Percentiles rank a stretch among this genome's conserved stretches.
These are phyloP conservation scores for Cryptosporidium sp. DNA, from an alignment of 169 alveolate genomes.

Conservation along the genomic window DNA sequence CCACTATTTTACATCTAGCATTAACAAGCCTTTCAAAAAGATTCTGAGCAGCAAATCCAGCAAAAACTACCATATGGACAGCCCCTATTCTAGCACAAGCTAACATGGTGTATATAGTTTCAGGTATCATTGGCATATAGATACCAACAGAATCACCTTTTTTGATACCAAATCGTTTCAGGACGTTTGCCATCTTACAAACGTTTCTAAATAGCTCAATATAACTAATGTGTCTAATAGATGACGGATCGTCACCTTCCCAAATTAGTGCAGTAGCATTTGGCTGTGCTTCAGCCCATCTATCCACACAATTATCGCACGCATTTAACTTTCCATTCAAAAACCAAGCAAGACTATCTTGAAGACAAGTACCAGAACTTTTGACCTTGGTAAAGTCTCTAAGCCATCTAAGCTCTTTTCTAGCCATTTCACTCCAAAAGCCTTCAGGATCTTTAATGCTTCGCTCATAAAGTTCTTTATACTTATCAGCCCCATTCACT, in stretches of 20 bases:
- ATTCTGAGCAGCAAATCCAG: conserved; percentile 96
- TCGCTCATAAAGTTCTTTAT: conserved; percentile 9
- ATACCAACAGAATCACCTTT: conserved; percentile 95
- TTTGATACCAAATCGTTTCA: conserved; percentile 90
- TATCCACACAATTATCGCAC: conserved; percentile 93
- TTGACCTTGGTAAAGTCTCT: conserved; percentile 46
- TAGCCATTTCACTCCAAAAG: conserved; percentile 67
- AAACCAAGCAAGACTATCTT: conserved; percentile 84
- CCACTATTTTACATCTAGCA: conserved; percentile 86
- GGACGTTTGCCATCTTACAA: conserved; percentile 91
- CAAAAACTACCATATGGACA: conserved; percentile 96
- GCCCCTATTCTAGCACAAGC: conserved; percentile 99
- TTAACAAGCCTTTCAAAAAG: conserved; percentile 92
- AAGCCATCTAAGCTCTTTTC: conserved; percentile 63
- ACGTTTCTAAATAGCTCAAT: conserved; percentile 83
- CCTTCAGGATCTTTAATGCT: conserved; percentile 60
- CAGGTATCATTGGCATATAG: conserved; percentile 97
- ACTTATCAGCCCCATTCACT: not conserved
- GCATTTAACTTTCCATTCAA: conserved; percentile 89
- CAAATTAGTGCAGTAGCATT: conserved; percentile 87
- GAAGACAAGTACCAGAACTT: conserved; percentile 52
- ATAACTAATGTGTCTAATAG: conserved; percentile 83
- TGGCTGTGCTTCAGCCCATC: conserved; percentile 92
- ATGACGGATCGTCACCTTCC: conserved; percentile 90
- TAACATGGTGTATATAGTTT: conserved; percentile 90